A percentile compares a stretch with the other conserved stretches of the same genome.
Evolutionary conservation across 768 basidiomycete species (phyloP).

Genomic region (Hirschioporus abietinus): DNA sequence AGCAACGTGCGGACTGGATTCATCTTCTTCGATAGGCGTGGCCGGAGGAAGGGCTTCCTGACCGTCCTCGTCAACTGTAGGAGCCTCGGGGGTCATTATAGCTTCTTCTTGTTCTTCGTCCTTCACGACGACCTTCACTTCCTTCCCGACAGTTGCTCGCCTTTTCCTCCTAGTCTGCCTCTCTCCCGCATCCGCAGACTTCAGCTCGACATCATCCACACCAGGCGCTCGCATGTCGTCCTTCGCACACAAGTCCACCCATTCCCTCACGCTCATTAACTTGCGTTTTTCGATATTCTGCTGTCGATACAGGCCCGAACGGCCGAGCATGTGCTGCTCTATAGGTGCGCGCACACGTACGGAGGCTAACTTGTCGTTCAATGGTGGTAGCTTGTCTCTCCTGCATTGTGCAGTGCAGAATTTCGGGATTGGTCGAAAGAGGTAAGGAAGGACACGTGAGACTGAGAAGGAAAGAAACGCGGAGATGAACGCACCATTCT

Average conservation of each 20-base stretch:
- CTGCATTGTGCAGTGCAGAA: conserved; percentile 27
- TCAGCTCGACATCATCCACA: conserved; percentile 58
- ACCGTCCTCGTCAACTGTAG: not conserved
- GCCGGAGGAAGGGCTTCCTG: conserved; percentile 8
- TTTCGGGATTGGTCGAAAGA: conserved; percentile 4
- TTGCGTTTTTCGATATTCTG: conserved; percentile 88
- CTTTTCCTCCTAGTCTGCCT: conserved; percentile 31
- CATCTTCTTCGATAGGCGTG: conserved; percentile 15
- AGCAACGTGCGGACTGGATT: conserved; percentile 15
- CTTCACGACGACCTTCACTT: conserved; percentile 11
- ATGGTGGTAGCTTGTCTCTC: conserved; percentile 66
- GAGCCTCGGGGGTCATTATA: conserved; percentile 12
- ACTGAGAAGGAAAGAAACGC: conserved; percentile 13
- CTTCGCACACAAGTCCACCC: conserved; percentile 70
- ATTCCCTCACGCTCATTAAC: conserved; percentile 80
- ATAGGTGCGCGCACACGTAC: conserved; percentile 88
- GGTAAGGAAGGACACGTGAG: conserved; percentile 14
- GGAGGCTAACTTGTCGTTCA: conserved; percentile 61
- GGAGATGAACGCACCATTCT: conserved; percentile 66
- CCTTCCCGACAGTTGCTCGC: conserved; percentile 27
- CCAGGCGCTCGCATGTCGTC: conserved; percentile 73
- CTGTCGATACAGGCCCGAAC: conserved; percentile 81
- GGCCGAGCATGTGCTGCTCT: conserved; percentile 88
- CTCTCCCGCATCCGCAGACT: conserved; percentile 27
- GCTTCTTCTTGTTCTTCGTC: conserved; percentile 9